Conservation (phyloP, 176 grass and related monocot genomes). For the Puya raimondii region DNA sequence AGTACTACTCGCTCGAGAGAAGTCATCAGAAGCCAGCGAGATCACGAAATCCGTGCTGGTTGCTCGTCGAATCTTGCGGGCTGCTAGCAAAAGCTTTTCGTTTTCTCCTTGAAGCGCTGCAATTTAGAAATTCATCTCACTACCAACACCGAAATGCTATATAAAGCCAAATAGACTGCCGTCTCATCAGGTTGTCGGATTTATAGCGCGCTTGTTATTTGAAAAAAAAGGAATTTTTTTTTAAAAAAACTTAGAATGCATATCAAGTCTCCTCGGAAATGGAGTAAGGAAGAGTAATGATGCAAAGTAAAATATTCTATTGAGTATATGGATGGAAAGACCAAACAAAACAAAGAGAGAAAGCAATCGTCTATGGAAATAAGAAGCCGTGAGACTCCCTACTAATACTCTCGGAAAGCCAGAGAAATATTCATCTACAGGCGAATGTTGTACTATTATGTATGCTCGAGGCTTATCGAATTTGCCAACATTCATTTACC, state of each 20-base stretch:
- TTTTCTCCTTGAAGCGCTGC: conserved; percentile 80
- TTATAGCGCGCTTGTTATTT: too few species aligned
- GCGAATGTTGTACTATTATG: background rate
- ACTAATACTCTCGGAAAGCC: background rate
- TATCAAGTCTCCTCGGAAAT: too few species aligned
- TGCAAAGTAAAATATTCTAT: background rate
- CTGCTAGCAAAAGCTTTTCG: conserved; percentile 87
- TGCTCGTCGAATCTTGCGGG: conserved; percentile 73
- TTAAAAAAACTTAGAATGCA: too few species aligned
- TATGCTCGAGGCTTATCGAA: background rate
- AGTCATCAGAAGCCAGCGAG: conserved; percentile 65
- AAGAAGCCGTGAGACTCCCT: background rate
- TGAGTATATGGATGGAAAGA: background rate
- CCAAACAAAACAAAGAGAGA: background rate
- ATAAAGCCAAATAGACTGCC: background rate
- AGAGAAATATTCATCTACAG: background rate
- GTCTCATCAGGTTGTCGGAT: background rate
- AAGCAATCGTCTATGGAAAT: background rate
- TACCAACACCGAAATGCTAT: conserved; percentile 7
- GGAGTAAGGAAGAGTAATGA: too few species aligned
- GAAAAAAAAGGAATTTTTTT: too few species aligned
- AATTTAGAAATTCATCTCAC: conserved; percentile 11
- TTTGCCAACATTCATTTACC: background rate
- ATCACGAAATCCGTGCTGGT: conserved; percentile 77
- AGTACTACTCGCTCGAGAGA: conserved; percentile 81